Conservation (phyloP, 768 basidiomycete species). For the Mycena amicta region DNA sequence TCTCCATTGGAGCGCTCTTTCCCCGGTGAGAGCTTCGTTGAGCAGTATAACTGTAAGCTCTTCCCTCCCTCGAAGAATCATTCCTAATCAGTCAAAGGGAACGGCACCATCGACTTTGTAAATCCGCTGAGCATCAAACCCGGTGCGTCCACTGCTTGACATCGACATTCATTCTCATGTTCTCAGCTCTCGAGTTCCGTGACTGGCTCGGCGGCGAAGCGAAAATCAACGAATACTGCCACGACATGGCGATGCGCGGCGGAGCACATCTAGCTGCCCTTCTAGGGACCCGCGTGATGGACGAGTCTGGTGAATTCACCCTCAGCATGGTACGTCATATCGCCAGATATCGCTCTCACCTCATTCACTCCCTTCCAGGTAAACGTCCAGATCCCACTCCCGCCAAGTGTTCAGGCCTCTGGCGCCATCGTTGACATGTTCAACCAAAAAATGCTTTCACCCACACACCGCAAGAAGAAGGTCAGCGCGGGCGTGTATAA, state of each 20-base stretch:
- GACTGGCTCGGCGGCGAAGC: slow-evolving; percentile 74
- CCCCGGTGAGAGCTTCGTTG: slow-evolving; percentile 42
- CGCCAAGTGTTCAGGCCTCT: slow-evolving; percentile 2
- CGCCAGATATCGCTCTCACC: neutral
- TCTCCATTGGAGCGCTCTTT: slow-evolving; percentile 45
- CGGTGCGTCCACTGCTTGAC: slow-evolving; percentile 39
- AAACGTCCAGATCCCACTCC: slow-evolving; percentile 1
- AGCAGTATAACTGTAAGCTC: slow-evolving; percentile 55
- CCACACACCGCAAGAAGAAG: slow-evolving; percentile 15
- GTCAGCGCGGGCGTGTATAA: slow-evolving; percentile 19
- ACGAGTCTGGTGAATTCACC: slow-evolving; percentile 58
- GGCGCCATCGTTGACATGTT: slow-evolving; percentile 6
- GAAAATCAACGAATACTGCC: slow-evolving; percentile 71
- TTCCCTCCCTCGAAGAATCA: slow-evolving; percentile 5
- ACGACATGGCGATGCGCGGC: slow-evolving; percentile 66
- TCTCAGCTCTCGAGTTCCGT: slow-evolving; percentile 72
- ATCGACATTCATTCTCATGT: neutral
- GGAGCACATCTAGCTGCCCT: slow-evolving; percentile 60
- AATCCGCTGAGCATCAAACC: slow-evolving; percentile 56
- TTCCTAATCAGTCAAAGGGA: slow-evolving; percentile 45
- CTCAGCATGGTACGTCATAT: slow-evolving; percentile 61
- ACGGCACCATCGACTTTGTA: slow-evolving; percentile 60
- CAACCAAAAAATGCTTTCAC: slow-evolving; percentile 18
- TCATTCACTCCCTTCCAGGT: neutral
- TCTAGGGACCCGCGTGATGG: slow-evolving; percentile 65